Evolutionary conservation across 176 grass and related monocot genomes (phyloP).

Genomic region (Eleusine indica): DNA sequence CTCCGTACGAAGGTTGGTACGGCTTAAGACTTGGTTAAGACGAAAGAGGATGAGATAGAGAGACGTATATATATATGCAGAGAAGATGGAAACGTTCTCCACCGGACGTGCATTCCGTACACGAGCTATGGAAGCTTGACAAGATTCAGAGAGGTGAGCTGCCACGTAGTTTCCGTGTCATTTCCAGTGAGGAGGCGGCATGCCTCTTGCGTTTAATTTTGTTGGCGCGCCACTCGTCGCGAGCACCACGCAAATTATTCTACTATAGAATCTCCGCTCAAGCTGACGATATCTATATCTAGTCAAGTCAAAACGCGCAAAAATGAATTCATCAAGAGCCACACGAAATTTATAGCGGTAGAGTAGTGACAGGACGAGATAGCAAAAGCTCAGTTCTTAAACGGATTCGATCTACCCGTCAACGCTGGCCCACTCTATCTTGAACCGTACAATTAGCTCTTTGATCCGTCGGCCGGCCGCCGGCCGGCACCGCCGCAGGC

Average conservation of each 20-base stretch:
- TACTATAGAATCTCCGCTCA: not conserved
- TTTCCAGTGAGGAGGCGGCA: not conserved
- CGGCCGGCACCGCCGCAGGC: no score
- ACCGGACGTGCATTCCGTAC: not conserved
- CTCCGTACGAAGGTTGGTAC: not conserved
- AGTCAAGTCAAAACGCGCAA: slow-evolving; percentile 1
- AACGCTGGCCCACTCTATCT: not conserved
- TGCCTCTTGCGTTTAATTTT: not conserved
- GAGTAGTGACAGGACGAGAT: not conserved
- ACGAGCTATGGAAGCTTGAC: not conserved
- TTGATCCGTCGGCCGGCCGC: no score
- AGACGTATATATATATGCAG: not conserved
- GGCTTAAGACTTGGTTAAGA: not conserved
- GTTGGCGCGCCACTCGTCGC: not conserved
- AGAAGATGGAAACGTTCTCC: not conserved
- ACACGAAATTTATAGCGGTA: not conserved
- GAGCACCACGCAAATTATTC: not conserved
- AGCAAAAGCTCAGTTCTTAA: not conserved
- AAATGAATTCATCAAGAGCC: not conserved
- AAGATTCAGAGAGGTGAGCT: not conserved
- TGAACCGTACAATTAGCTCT: no score
- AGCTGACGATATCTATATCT: not conserved
- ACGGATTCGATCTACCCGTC: not conserved
- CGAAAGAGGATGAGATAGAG: not conserved
- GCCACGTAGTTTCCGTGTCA: not conserved